A percentile compares a stretch with the other conserved stretches of the same genome.
phyloP scores from a whole-genome alignment of 768 basidiomycete genomes.

The Mycena indigotica region DNA sequence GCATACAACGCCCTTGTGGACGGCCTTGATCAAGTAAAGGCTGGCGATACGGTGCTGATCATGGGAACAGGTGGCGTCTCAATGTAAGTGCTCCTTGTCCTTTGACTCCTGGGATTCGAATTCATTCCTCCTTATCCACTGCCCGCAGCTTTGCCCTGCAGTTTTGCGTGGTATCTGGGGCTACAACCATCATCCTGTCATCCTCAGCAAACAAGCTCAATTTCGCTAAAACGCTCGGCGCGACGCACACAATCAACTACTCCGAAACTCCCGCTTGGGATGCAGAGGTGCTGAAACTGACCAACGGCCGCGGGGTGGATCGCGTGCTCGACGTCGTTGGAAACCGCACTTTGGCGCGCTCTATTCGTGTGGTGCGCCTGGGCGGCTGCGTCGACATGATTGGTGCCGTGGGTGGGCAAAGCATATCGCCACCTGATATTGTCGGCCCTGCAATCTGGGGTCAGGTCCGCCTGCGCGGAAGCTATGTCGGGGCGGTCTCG shows the following conservation, averaged over 20 bases:
- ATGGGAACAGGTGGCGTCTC: constrained; percentile 40
- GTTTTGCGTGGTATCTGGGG: constrained; percentile 49
- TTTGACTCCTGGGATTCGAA: no score
- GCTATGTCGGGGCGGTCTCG: constrained; percentile 45
- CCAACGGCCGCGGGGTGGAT: constrained; percentile 18
- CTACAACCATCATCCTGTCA: constrained; percentile 51
- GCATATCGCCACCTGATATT: constrained; percentile 22
- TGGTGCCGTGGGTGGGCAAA: background rate
- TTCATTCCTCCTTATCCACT: no score
- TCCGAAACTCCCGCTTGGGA: constrained; percentile 51
- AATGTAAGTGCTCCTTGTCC: no score
- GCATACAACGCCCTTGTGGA: background rate
- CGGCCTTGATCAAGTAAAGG: constrained; percentile 21
- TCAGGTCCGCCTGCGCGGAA: constrained; percentile 41
- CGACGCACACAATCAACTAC: constrained; percentile 51
- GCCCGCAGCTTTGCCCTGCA: constrained; percentile 47
- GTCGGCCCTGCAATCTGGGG: constrained; percentile 30
- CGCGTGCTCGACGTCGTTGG: constrained; percentile 15
- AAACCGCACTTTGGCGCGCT: background rate
- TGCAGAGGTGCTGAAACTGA: constrained; percentile 41
- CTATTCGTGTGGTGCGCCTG: background rate
- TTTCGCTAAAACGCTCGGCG: constrained; percentile 41
- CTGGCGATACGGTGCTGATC: constrained; percentile 48
- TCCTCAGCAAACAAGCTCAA: constrained; percentile 50
- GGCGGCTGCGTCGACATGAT: background rate